phyloP scores from a whole-genome alignment of 257 asterid genomes.

The Scutellaria baicalensis region DNA sequence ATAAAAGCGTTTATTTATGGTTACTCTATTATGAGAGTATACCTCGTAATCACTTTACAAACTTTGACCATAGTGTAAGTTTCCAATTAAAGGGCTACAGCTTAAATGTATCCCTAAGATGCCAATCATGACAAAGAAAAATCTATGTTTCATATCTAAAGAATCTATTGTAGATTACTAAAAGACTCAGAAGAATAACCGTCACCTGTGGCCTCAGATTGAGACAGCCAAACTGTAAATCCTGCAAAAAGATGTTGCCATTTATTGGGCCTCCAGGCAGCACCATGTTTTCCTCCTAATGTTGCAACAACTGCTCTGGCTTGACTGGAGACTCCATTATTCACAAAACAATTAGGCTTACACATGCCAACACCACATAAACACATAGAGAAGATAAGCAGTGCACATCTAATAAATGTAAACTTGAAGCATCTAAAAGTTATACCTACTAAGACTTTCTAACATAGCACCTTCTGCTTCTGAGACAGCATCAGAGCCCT shows the following conservation, averaged over 20 bases:
- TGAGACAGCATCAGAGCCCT: constrained; percentile 62
- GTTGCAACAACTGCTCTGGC: constrained; percentile 89
- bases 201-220: constrained; percentile 74
- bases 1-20: too few relatives aligned
- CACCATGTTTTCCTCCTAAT: constrained; percentile 71
- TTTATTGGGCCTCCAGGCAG: constrained; percentile 48
- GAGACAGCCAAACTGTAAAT: constrained; percentile 83
- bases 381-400: not conserved
- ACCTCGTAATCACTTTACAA: not conserved
- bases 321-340: constrained; percentile 50
- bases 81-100: not conserved
- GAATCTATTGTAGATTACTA: not conserved
- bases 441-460: constrained; percentile 83
- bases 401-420: not conserved
- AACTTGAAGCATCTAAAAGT: constrained; percentile 3
- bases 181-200: not conserved
- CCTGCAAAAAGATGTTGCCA: constrained; percentile 91
- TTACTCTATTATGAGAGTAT: not conserved
- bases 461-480: constrained; percentile 67
- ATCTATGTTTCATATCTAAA: not conserved
- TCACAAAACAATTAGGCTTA: constrained; percentile 4
- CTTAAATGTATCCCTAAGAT: not conserved
- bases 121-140: not conserved
- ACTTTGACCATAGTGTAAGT: not conserved
- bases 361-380: not conserved